Conservation (phyloP, 2,329 filamentous ascomycete species). For the Hysterium pulicare region DNA sequence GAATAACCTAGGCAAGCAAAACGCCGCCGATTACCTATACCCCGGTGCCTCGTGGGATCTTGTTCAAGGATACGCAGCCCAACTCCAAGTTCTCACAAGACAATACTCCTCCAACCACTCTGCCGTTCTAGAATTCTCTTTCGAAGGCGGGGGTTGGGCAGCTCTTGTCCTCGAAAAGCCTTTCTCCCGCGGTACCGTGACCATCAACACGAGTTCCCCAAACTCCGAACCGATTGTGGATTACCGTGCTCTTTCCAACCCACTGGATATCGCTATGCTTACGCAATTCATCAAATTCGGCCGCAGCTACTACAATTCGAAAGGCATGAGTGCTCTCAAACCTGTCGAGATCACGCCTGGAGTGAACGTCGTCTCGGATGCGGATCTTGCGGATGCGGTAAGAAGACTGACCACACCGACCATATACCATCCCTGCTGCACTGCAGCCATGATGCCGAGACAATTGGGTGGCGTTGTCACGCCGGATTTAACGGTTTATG, state of each 20-base stretch:
- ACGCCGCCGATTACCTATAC: not conserved
- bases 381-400: conserved; percentile 6
- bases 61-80: not conserved
- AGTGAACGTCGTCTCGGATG: conserved; percentile 9
- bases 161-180: not conserved
- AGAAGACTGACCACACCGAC: conserved; percentile 4
- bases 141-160: not conserved
- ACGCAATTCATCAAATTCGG: conserved; percentile 24
- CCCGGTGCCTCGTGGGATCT: not conserved
- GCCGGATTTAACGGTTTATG: conserved; percentile 17
- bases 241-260: conserved; percentile 28
- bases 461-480: conserved; percentile 21
- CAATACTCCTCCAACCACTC: not conserved
- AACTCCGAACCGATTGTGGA: conserved; percentile 22
- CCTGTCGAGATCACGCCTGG: conserved; percentile 16
- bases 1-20: not conserved
- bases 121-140: not conserved
- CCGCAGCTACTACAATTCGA: conserved; percentile 13
- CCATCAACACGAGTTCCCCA: conserved; percentile 27
- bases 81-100: not conserved
- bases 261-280: conserved; percentile 24
- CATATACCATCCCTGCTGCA: conserved; percentile 17
- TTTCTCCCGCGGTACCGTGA: conserved; percentile 30
- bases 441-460: conserved; percentile 16
- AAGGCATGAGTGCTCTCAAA: conserved; percentile 11